Evolutionary conservation across 2,329 filamentous ascomycete genomes (phyloP), one percentile per base, ranked within the genome.

Genomic region (Fusarium agapanthi): DNA sequence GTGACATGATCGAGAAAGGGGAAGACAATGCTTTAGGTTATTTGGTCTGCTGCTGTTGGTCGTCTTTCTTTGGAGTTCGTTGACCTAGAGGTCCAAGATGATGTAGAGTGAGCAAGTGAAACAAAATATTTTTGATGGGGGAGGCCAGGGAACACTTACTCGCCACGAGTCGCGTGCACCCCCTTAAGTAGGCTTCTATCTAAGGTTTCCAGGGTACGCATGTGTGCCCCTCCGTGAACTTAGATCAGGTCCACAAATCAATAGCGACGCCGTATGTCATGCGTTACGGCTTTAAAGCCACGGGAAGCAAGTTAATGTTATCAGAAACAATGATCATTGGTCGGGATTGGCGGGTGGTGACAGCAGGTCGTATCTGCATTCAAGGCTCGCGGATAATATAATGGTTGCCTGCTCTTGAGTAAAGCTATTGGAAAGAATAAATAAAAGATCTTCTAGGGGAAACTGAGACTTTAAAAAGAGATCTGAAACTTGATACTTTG

Each of bases 381-480:
- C 20, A 10, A 12, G 48, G n/a, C 13, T 51, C 20, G n/a, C 6
- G 22, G 8, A 11, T 16, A 35, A 22, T 3, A 22, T 5, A 37
- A 37, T 22, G 18, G 18, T 12, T 26, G 13, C 18, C 16, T 7
- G 13, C 5, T 50, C 30, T 28, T 45, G 6, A 22, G 3, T 30
- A 13, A 8, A 15, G 3, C 12, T 3, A 12, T 6, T 26, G 5
- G 2, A 22, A 16, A 15, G 3, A 16, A 3, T 0, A 26, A 12
- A 26, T 13, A 22, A 3, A 13, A 5, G 7, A 24, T 18, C 11
- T 13, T n/a, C 22, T 13, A 10, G 7, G 7, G 6, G 5, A 2
- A 5, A 5, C 22, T 9, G 16, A 6, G 5, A 5, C 2, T 7
- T 13, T 6, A 0, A 13, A 14, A n/a, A 12, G 3, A n/a, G 32